phyloP scores from a whole-genome alignment of 768 basidiomycete species.

The Russula sp. region DNA sequence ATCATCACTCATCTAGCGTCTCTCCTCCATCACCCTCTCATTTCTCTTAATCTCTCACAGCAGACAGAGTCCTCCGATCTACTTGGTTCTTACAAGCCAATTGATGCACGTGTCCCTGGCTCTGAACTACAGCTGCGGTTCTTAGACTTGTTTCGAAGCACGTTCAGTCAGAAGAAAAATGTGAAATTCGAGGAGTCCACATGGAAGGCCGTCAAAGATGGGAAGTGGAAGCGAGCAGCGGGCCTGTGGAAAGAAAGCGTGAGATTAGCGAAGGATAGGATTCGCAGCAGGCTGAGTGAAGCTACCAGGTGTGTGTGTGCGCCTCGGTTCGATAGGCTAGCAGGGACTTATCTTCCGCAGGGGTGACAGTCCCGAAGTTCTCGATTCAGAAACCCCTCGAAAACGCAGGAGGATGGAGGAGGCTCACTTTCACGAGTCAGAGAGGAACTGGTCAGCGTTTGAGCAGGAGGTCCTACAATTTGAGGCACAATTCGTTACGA shows the following conservation, averaged over 20 bases:
- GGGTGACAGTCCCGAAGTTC: slow-evolving; percentile 33
- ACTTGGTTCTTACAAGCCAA: slow-evolving; percentile 93
- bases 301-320: slow-evolving; percentile 32
- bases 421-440: slow-evolving; percentile 44
- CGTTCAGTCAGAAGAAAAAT: slow-evolving; percentile 90
- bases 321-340: neutral
- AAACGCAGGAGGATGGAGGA: slow-evolving; percentile 68
- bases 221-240: slow-evolving; percentile 81
- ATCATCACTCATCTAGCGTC: slow-evolving; percentile 83
- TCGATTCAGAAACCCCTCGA: slow-evolving; percentile 49
- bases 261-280: slow-evolving; percentile 63
- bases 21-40: slow-evolving; percentile 68
- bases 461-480: slow-evolving; percentile 71
- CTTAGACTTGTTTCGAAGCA: slow-evolving; percentile 73
- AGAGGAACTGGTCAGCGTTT: slow-evolving; percentile 64
- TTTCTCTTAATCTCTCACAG: slow-evolving; percentile 91
- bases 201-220: slow-evolving; percentile 73
- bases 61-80: slow-evolving; percentile 96
- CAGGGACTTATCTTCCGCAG: slow-evolving; percentile 7
- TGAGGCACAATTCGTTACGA: slow-evolving; percentile 83
- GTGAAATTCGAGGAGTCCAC: slow-evolving; percentile 80
- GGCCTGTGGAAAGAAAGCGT: slow-evolving; percentile 81
- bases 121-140: slow-evolving; percentile 68
- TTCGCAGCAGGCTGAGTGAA: slow-evolving; percentile 41
- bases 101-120: slow-evolving; percentile 81